phyloP scores from a whole-genome alignment of 371 early-diverging fungal genomes.

The Nosema muscidifuracis region DNA sequence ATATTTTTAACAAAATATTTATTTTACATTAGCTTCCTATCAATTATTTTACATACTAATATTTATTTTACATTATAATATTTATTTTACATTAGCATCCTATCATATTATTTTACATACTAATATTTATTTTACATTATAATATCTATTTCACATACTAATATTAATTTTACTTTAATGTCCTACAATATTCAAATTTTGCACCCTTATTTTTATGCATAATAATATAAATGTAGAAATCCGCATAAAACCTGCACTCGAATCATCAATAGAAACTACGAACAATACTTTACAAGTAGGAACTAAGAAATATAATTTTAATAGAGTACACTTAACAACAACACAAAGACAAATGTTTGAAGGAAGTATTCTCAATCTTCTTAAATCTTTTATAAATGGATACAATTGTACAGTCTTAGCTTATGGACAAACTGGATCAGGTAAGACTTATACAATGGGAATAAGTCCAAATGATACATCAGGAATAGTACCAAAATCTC shows the following conservation, averaged over 20 bases:
- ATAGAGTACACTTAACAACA: conserved; percentile 27
- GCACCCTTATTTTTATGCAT: not conserved
- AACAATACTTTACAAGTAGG: conserved; percentile 18
- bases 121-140: too few species aligned
- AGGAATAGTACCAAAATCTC: conserved; percentile 51
- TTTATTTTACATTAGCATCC: too few species aligned
- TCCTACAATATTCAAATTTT: too few species aligned
- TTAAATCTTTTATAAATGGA: conserved; percentile 42
- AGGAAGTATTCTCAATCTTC: conserved; percentile 8
- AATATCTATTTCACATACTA: too few species aligned
- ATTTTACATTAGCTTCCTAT: too few species aligned
- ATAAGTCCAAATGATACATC: conserved; percentile 65
- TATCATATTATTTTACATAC: too few species aligned
- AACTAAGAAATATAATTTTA: conserved; percentile 38
- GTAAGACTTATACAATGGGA: conserved; percentile 97
- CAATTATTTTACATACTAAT: too few species aligned
- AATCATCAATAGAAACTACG: conserved; percentile 22
- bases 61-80: too few species aligned
- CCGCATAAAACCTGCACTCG: conserved; percentile 35
- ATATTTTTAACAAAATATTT: too few species aligned
- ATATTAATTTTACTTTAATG: too few species aligned
- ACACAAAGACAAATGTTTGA: conserved; percentile 39
- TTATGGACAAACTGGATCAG: conserved; percentile 77
- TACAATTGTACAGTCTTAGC: conserved; percentile 54
- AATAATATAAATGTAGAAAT: conserved; percentile 43